Base-by-base conservation (phyloP, 345 rosid species). In the Citrus sinensis region DNA sequence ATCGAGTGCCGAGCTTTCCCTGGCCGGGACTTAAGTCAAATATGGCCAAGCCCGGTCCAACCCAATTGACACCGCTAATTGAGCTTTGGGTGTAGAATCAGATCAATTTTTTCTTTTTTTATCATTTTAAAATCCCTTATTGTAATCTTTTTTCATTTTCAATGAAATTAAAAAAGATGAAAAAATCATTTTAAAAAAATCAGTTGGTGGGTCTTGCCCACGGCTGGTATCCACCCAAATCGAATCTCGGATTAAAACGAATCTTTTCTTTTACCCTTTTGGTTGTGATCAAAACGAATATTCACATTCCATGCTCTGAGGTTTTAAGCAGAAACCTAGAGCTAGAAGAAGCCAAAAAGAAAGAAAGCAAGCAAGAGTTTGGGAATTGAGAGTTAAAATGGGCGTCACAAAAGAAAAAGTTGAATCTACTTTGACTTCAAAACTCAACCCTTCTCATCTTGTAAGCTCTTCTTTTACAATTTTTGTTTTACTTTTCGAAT, bases 361-460 rank as follows among this genome's bases (percentile, higher is more conserved):
- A 9, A n/a, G 49, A n/a, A 9, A 61, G 56, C 3, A 10, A 71
- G 42, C 5, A 16, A 54, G 70, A 13, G 32, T 9, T 13, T 9
- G 37, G 35, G 67, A 74, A 34, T 19, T 65, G 13, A 0, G 66
- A 6, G 56, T 59, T 55, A 68, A 71, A 79, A 93, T 92, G 96
- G 97, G 95, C 42, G 91, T 91, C 66, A 90, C 92, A 0, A 92
- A 92, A 85, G 98, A 91, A 64, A 90, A 87, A 85, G 91, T 92
- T 40, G 91, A 89, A 80, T 88, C 94, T 60, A 84, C 93, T 4
- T 66, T 94, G 88, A 87, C 88, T 32, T 84, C 91, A 1, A 94
- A 94, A 78, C 81, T 94, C 79, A 90, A 82, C 19, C 97, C 97
- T 84, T 80, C 87, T 30, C 91, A 94, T 82, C 83, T 94, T 11